Evolutionary conservation across 2,329 filamentous ascomycete genomes (phyloP).

Genomic region (Trichophyton simii): DNA sequence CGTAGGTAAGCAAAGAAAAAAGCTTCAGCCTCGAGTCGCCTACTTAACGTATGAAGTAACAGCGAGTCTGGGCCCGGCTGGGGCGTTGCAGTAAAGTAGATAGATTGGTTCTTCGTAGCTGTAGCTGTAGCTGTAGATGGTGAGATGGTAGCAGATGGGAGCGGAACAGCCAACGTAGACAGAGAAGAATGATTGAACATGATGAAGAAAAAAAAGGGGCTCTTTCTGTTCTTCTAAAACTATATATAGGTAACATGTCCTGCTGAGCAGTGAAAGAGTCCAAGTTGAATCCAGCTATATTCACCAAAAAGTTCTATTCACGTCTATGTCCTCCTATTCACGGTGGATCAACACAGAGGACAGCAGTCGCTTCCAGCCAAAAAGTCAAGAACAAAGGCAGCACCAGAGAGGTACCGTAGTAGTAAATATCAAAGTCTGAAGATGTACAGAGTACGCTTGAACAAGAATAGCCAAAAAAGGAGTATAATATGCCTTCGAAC

Average conservation of each 20-base stretch:
- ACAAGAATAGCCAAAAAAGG: too few species aligned
- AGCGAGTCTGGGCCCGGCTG: too few species aligned
- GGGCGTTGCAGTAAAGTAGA: not conserved
- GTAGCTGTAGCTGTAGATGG: not conserved
- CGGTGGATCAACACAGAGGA: not conserved
- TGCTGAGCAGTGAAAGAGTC: not conserved
- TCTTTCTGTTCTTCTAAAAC: not conserved
- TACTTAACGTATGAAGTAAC: not conserved
- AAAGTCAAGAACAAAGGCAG: too few species aligned
- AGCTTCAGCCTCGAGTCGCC: not conserved
- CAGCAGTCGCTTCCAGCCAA: too few species aligned
- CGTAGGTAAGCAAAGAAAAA: not conserved
- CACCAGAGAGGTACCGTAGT: too few species aligned
- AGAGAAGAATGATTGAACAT: not conserved
- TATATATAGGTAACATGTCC: not conserved
- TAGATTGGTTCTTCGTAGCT: not conserved
- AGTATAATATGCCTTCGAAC: too few species aligned
- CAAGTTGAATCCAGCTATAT: not conserved
- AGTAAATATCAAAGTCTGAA: too few species aligned
- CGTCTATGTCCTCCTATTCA: not conserved
- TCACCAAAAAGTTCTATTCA: not conserved
- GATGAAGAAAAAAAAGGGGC: not conserved
- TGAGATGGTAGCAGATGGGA: not conserved
- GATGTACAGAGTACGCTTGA: too few species aligned
- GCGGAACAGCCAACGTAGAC: not conserved